A percentile compares a stretch with the other conserved stretches of the same genome.
phyloP scores from a whole-genome alignment of 352 stramenopile species.

The Phytophthora chlamydospora region DNA sequence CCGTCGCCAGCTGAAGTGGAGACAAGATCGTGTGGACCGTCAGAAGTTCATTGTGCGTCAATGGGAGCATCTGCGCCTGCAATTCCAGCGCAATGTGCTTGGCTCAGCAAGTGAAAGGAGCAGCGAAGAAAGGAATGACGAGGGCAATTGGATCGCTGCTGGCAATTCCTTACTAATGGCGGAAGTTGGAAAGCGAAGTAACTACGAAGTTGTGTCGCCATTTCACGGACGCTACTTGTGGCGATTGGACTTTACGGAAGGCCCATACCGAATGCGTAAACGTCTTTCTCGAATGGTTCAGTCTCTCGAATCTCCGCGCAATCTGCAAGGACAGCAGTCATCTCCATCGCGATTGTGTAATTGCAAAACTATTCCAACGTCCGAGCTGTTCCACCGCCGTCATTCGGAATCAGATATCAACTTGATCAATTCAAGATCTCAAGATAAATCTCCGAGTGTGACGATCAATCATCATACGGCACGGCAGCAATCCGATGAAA shows the following conservation, averaged over 20 bases:
- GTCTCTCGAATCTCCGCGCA: neutral
- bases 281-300: constrained; percentile 36
- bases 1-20: constrained; percentile 65
- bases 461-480: constrained; percentile 4
- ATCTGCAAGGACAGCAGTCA: constrained; percentile 21
- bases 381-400: constrained; percentile 12
- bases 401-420: constrained; percentile 34
- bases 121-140: neutral
- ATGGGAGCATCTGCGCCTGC: constrained; percentile 47
- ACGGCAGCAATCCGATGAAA: constrained; percentile 25
- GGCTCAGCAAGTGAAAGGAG: neutral
- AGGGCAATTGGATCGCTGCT: neutral
- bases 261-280: constrained; percentile 71
- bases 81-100: constrained; percentile 25
- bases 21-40: constrained; percentile 65
- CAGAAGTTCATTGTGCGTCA: constrained; percentile 70
- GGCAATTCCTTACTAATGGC: constrained; percentile 18
- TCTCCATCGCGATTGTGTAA: constrained; percentile 7
- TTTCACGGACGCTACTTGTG: constrained; percentile 15
- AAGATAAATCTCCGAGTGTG: neutral
- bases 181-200: constrained; percentile 17
- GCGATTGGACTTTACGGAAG: constrained; percentile 74
- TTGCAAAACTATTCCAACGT: neutral
- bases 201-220: constrained; percentile 6
- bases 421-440: neutral